Conservation (phyloP, 768 basidiomycete species). For the Candolleomyces aberdarensis region DNA sequence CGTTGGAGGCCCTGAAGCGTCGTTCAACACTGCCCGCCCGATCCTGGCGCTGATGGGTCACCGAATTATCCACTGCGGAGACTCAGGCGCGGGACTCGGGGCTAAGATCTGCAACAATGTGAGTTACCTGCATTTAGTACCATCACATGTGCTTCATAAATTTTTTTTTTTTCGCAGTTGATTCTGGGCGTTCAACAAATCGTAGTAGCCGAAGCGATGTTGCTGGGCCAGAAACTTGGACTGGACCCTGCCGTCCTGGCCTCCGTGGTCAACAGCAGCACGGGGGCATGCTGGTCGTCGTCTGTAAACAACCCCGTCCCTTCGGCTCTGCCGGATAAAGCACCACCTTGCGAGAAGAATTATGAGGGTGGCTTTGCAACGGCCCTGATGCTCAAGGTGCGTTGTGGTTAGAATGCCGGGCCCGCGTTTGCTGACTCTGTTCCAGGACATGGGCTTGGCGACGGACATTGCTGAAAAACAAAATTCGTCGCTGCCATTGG, state of each 20-base stretch:
- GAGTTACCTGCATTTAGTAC: conserved; percentile 15
- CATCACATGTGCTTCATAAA: conserved; percentile 2
- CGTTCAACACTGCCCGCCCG: conserved; percentile 56
- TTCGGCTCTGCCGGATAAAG: conserved; percentile 61
- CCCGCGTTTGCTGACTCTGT: not conserved
- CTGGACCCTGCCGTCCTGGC: conserved; percentile 74
- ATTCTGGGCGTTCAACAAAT: conserved; percentile 79
- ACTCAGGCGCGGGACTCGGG: conserved; percentile 75
- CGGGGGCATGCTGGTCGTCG: conserved; percentile 80
- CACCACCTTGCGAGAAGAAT: conserved; percentile 78
- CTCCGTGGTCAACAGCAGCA: conserved; percentile 81
- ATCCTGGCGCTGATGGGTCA: conserved; percentile 74
- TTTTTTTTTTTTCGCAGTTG: conserved; percentile 35
- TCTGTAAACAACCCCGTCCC: conserved; percentile 89
- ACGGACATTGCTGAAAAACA: conserved; percentile 52
- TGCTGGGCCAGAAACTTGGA: conserved; percentile 80
- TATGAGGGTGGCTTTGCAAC: conserved; percentile 89
- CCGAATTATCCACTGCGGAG: conserved; percentile 80
- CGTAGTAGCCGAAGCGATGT: conserved; percentile 86
- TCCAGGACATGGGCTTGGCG: conserved; percentile 83
- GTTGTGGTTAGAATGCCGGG: conserved; percentile 4
- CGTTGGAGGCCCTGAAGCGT: conserved; percentile 69
- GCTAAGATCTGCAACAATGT: conserved; percentile 93
- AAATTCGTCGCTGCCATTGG: conserved; percentile 59
- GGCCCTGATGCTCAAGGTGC: conserved; percentile 77